Evolutionary conservation across 2,329 filamentous ascomycete species (phyloP), one percentile per base, ranked within the genome.

Genomic region (Didymella segeticola): DNA sequence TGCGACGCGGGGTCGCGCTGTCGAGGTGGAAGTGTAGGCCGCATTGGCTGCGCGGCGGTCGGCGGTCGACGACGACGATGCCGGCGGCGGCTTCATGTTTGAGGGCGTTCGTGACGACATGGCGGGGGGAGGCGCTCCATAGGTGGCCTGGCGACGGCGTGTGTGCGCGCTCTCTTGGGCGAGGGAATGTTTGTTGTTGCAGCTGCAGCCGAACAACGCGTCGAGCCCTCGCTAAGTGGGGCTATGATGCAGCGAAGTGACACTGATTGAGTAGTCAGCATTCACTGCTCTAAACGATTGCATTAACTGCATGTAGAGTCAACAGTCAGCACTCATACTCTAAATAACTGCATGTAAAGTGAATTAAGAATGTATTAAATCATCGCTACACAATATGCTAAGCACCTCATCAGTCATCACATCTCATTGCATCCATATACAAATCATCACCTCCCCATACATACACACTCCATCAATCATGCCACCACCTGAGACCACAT

Each of bases 1-100:
- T n/a, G n/a, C n/a, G n/a, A n/a, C 72, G 69, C 71, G 74, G 68
- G 73, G 71, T 64, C 72, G 70, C 47, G 72, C 58, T 23, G 66
- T 64, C 27, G 71, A 68, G 25, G 66, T 64, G 30, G 71, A 68
- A 31, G 68, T 57, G 60, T 68, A 66, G 43, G 65, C 66, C 42
- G 70, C 64, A 59, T 68, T 63, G 49, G 70, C 62, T 8, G 70
- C 60, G 47, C 69, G 69, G 36, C 67, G 61, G 20, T 75, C 73
- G 64, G 67, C 64, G 29, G 61, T 56, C 12, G 70, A 58, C 11
- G 34, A 22, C 19, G 34, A 37, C 17, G n/a, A n/a, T n/a, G n/a
- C n/a, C n/a, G n/a, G n/a, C 37, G 64, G 60, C 47, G 64, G 61
- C 47, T 71, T 75, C 50, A 64, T 59, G 31, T 62, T 64, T 19